Percentiles rank a stretch among this genome's conserved stretches.
Conservation (phyloP, 164 flowering plant species). For the Warburgia ugandensis region DNA sequence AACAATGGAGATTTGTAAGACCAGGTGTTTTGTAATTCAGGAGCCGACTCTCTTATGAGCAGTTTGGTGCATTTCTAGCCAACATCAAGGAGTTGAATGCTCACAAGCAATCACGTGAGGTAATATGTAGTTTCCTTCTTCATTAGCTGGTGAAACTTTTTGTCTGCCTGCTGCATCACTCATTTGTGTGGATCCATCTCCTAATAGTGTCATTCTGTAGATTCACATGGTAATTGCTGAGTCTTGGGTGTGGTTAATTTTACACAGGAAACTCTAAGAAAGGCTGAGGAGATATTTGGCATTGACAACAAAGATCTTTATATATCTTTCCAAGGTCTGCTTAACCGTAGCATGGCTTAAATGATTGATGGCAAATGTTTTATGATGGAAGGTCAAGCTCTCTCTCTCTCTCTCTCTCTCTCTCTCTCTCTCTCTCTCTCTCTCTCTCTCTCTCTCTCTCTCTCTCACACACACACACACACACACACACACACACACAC, state of each 20-base stretch:
- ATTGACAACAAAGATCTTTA: constrained; percentile 81
- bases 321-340: constrained; percentile 78
- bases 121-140: constrained; percentile 11
- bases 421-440: constrained; percentile 5
- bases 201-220: background rate
- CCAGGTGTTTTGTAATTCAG: constrained; percentile 28
- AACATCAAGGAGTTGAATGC: constrained; percentile 92
- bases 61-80: constrained; percentile 88
- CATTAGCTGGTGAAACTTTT: background rate
- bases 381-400: background rate
- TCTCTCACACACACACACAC: too few relatives aligned
- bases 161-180: background rate
- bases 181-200: background rate
- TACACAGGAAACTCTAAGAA: constrained; percentile 76
- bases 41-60: constrained; percentile 86
- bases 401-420: background rate
- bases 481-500: too few relatives aligned
- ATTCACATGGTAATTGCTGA: background rate
- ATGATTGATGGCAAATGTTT: background rate
- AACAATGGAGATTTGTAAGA: background rate
- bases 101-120: constrained; percentile 94
- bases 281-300: constrained; percentile 94
- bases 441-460: constrained; percentile 4
- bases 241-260: background rate
- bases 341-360: constrained; percentile 46